Percentiles rank a stretch among this genome's conserved stretches.
Conservation (phyloP, 768 basidiomycete genomes). For the Auricularia cornea region DNA sequence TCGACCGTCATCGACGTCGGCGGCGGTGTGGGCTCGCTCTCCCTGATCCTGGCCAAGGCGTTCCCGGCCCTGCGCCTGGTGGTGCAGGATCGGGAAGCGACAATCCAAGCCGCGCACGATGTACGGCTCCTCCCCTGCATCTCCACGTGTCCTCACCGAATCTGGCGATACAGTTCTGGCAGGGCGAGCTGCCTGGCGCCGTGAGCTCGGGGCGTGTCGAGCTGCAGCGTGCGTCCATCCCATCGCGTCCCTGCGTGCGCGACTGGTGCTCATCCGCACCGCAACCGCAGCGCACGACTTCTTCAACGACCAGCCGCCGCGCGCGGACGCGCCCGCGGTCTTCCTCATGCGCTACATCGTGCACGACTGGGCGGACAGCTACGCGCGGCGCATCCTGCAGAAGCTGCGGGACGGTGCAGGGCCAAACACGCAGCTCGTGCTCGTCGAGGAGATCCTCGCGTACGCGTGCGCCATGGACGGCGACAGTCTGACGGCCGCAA, state of each 20-base stretch:
- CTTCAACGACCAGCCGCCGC: neutral
- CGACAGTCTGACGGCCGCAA: neutral
- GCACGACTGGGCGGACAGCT: conserved; percentile 13
- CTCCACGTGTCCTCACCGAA: no score
- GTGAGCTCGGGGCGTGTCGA: conserved; percentile 3
- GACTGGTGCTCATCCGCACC: no score
- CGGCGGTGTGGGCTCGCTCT: conserved; percentile 12
- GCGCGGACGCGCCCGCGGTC: conserved; percentile 3
- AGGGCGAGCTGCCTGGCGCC: conserved; percentile 3
- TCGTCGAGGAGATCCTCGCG: conserved; percentile 7
- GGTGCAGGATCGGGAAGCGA: conserved; percentile 13
- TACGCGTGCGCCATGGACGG: conserved; percentile 6
- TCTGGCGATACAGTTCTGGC: conserved; percentile 3
- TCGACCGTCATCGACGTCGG: conserved; percentile 17
- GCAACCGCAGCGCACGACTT: conserved; percentile 2
- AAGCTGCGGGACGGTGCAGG: conserved; percentile 7
- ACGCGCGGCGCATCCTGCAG: conserved; percentile 5
- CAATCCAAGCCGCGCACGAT: conserved; percentile 9
- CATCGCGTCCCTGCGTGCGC: neutral
- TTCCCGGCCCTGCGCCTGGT: conserved; percentile 10
- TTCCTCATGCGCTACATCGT: conserved; percentile 10
- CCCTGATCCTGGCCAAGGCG: conserved; percentile 7
- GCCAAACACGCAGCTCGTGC: conserved; percentile 5
- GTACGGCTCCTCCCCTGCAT: neutral
- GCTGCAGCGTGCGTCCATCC: conserved; percentile 4